phyloP scores from a whole-genome alignment of 306 rosid species.

The Echinosophora koreensis region DNA sequence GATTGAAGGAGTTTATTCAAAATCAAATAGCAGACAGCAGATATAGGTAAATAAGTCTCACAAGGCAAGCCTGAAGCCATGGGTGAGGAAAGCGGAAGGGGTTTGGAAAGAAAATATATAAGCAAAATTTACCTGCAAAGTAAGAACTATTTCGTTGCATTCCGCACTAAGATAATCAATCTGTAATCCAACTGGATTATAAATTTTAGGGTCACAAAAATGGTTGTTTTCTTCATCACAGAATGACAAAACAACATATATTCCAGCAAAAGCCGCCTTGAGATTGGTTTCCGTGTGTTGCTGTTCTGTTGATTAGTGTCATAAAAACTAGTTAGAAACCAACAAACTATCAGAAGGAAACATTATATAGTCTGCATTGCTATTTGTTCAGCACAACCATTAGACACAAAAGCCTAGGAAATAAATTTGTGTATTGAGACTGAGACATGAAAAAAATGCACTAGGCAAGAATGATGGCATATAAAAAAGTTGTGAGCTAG shows the following conservation, averaged over 20 bases:
- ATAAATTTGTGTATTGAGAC: slow-evolving; percentile 26
- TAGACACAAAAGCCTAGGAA: slow-evolving; percentile 15
- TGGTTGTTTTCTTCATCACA: slow-evolving; percentile 59
- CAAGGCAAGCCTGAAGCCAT: slow-evolving; percentile 41
- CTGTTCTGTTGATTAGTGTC: slow-evolving; percentile 67
- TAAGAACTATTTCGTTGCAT: slow-evolving; percentile 66
- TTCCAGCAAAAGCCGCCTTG: slow-evolving; percentile 80
- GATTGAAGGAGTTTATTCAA: slow-evolving; percentile 36
- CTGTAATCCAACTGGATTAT: slow-evolving; percentile 49
- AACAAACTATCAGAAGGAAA: slow-evolving; percentile 37
- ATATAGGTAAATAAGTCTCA: slow-evolving; percentile 32
- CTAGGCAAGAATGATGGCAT: slow-evolving; percentile 24
- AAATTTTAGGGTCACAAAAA: slow-evolving; percentile 46
- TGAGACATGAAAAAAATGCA: slow-evolving; percentile 31
- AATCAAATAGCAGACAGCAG: slow-evolving; percentile 40
- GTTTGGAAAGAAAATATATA: background rate
- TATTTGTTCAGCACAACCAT: slow-evolving; percentile 15
- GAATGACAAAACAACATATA: slow-evolving; percentile 76
- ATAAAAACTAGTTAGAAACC: slow-evolving; percentile 36
- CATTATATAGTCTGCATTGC: slow-evolving; percentile 24
- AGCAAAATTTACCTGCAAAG: slow-evolving; percentile 68
- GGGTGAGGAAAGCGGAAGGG: slow-evolving; percentile 24
- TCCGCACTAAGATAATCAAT: slow-evolving; percentile 69
- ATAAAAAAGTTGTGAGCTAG: slow-evolving; percentile 20
- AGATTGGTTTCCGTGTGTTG: slow-evolving; percentile 89